Evolutionary conservation across 345 rosid genomes (phyloP).

Genomic region (Cardamine occulta): DNA sequence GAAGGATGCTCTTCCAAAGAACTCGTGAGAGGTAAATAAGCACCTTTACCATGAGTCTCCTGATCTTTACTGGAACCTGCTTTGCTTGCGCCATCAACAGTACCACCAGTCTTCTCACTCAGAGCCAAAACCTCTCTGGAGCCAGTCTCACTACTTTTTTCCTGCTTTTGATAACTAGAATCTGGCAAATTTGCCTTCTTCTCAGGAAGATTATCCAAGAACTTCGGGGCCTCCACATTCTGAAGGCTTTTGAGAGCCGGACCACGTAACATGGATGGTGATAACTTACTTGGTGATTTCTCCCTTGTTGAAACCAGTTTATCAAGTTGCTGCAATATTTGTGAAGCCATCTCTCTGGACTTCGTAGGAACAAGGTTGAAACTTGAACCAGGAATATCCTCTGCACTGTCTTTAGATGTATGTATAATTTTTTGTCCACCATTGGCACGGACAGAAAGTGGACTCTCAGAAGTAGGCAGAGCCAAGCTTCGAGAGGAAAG

Average conservation of each 20-base stretch:
- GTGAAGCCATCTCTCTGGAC: constrained; percentile 82
- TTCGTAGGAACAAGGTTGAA: constrained; percentile 64
- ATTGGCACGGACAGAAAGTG: constrained; percentile 43
- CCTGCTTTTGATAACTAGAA: constrained; percentile 46
- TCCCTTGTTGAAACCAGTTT: constrained; percentile 63
- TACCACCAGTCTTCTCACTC: constrained; percentile 42
- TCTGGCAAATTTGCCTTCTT: constrained; percentile 44
- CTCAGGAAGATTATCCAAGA: constrained; percentile 53
- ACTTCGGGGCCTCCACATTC: constrained; percentile 61
- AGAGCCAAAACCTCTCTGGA: constrained; percentile 41
- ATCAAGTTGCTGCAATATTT: constrained; percentile 78
- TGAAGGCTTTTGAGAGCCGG: constrained; percentile 81
- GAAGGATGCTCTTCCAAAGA: constrained; percentile 42
- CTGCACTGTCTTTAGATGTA: constrained; percentile 50
- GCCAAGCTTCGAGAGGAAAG: constrained; percentile 55
- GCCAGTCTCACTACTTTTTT: constrained; percentile 48
- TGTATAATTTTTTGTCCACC: constrained; percentile 39
- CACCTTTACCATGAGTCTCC: constrained; percentile 38
- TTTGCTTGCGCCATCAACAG: constrained; percentile 43
- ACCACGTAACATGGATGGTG: constrained; percentile 74
- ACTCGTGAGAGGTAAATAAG: constrained; percentile 45
- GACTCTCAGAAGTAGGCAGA: constrained; percentile 49
- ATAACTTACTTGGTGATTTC: constrained; percentile 73
- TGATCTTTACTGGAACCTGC: constrained; percentile 40
- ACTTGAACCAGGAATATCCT: constrained; percentile 48